A percentile compares a stretch with the other conserved stretches of the same genome.
phyloP scores from a whole-genome alignment of 108 stramenopile genomes.

The Cyclotella cryptica region DNA sequence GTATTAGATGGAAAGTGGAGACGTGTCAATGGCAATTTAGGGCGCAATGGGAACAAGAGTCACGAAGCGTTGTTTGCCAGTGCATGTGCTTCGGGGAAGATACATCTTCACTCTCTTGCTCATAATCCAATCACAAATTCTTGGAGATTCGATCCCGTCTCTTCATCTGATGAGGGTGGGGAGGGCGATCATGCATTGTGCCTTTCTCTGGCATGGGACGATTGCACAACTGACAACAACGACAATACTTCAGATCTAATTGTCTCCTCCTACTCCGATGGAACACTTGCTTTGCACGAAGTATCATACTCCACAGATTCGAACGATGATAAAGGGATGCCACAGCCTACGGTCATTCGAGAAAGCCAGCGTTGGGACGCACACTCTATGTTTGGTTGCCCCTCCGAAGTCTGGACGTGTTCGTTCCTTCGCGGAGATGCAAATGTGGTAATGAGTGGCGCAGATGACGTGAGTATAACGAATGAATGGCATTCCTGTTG shows the following conservation, averaged over 20 bases:
- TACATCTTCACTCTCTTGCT: slow-evolving; percentile 50
- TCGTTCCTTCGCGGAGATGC: slow-evolving; percentile 46
- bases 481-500: not conserved
- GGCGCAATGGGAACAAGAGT: not conserved
- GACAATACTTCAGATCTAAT: slow-evolving; percentile 39
- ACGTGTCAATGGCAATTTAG: not conserved
- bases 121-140: slow-evolving; percentile 13
- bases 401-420: slow-evolving; percentile 88
- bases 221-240: not conserved
- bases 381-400: slow-evolving; percentile 78
- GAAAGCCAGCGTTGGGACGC: slow-evolving; percentile 68
- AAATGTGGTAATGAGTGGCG: slow-evolving; percentile 54
- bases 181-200: slow-evolving; percentile 35
- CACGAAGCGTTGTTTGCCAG: slow-evolving; percentile 38
- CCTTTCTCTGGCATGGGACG: slow-evolving; percentile 64
- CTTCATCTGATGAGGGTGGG: slow-evolving; percentile 27
- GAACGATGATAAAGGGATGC: not conserved
- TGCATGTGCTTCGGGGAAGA: slow-evolving; percentile 44
- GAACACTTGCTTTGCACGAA: slow-evolving; percentile 64
- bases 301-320: slow-evolving; percentile 14
- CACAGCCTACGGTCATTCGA: not conserved
- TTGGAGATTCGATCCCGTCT: slow-evolving; percentile 38
- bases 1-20: slow-evolving; percentile 89
- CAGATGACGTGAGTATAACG: slow-evolving; percentile 51
- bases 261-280: slow-evolving; percentile 87